Base-by-base conservation (phyloP, 83 land plant genomes). In the Picea mariana region DNA sequence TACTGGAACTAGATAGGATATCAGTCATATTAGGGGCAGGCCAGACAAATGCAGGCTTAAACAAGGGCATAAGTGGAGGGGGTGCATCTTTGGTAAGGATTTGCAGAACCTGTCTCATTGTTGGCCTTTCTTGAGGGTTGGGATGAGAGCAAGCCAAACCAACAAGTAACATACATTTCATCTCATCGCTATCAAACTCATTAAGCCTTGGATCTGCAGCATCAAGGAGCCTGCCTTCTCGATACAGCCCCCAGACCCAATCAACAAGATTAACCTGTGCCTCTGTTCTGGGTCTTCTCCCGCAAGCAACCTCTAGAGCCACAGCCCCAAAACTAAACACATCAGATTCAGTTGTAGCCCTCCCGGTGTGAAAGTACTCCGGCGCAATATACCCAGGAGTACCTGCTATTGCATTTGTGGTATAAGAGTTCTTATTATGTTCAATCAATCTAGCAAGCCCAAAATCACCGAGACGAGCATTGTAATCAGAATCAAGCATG, bases 81-180 rank as follows among this genome's bases (percentile, higher is more conserved):
- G 84, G 76, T 42, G 83, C 82, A n/a, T 80, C 27, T 24, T 81
- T 67, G 16, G 69, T 26, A 12, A 89, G 60, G 80, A 90, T 83
- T 60, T 87, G 90, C 71, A 79, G 34, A 34, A 87, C 79, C 47
- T 72, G 83, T 80, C 67, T 79, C 65, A 88, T 77, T 13, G 79
- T 86, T 4, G 94, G 94, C 83, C 92, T 73, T 34, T 82, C 88
- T 18, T 72, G 62, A 24, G 89, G 44, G 21, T 66, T 62, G n/a
- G 92, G 92, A 68, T 90, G 92, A 64, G 87, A 85, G 71, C 94
- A 92, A 3, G 87, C 86, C 72, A 92, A 55, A n/a, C 94, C 94
- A 47, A 92, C 59, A 18, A 81, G 82, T 18, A 92, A 80, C 62
- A 92, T 84, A 42, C 87, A 67, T 66, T 15, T 59, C 52, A 88